These are phyloP conservation scores for Coprinellus aureogranulatus DNA, from an alignment of 768 basidiomycete genomes.

Conservation along the genomic window DNA sequence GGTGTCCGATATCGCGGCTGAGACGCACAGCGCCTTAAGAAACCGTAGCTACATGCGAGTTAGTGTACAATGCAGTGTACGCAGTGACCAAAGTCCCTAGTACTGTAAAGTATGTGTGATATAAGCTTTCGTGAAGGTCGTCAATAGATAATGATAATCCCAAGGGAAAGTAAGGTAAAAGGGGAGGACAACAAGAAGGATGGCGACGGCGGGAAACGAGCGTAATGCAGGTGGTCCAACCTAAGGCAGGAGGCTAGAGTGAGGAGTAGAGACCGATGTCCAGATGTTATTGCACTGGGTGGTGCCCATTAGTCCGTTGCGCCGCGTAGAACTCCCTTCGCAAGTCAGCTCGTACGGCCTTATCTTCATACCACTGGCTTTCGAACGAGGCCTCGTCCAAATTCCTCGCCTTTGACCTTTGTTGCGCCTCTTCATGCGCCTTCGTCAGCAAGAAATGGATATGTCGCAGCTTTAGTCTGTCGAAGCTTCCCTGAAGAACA, in stretches of 20 bases:
- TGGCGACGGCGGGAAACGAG: neutral
- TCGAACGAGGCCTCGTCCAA: constrained; percentile 29
- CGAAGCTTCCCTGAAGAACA: constrained; percentile 27
- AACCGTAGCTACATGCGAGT: neutral
- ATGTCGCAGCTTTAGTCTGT: constrained; percentile 32
- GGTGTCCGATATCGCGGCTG: neutral
- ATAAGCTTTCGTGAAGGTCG: neutral
- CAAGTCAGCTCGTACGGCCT: constrained; percentile 28
- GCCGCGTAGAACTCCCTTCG: constrained; percentile 26
- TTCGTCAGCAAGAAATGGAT: constrained; percentile 29
- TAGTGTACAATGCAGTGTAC: neutral
- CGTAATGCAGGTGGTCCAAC: neutral
- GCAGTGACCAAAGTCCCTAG: neutral
- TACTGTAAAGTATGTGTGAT: neutral
- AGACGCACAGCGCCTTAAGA: neutral
- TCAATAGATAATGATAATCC: neutral
- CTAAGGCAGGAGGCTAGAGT: neutral
- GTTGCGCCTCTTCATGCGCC: constrained; percentile 29
- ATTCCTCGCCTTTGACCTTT: constrained; percentile 21
- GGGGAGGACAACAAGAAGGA: neutral
- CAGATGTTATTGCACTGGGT: neutral
- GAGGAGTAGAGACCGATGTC: neutral
- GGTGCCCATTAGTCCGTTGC: constrained; percentile 14
- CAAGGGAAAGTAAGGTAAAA: neutral
- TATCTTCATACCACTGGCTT: constrained; percentile 32